These are phyloP conservation scores for Monilinia polystroma DNA, from an alignment of 2,329 filamentous ascomycete genomes.

Conservation along the genomic window DNA sequence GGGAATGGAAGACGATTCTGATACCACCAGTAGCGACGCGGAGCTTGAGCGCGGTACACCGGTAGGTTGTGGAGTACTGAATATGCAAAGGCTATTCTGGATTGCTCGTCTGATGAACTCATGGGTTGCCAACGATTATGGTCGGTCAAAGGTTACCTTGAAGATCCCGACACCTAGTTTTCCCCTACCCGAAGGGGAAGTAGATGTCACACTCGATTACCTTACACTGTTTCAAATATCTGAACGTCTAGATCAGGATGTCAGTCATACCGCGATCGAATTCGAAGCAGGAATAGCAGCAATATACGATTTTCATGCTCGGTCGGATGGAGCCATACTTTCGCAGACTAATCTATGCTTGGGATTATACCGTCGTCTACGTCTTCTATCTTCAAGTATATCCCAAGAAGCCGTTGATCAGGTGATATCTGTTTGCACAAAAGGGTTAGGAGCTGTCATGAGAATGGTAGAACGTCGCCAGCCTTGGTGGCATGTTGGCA, in stretches of 20 bases:
- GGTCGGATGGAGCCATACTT: constrained; percentile 16
- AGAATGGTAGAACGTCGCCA: constrained; percentile 25
- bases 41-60: constrained; percentile 1
- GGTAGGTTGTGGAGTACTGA: constrained; percentile 15
- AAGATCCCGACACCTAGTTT: constrained; percentile 15
- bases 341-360: constrained; percentile 16
- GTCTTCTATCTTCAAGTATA: constrained; percentile 11
- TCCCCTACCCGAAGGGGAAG: not conserved
- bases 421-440: constrained; percentile 2
- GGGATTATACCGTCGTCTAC: constrained; percentile 18
- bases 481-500: constrained; percentile 33
- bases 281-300: constrained; percentile 18
- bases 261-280: not conserved
- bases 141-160: constrained; percentile 16
- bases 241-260: constrained; percentile 17
- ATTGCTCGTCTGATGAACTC: constrained; percentile 17
- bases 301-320: not conserved
- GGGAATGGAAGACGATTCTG: constrained; percentile 25
- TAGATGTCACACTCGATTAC: constrained; percentile 17
- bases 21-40: not conserved
- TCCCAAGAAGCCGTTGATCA: constrained; percentile 11
- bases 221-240: constrained; percentile 16
- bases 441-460: constrained; percentile 26
- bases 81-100: constrained; percentile 15
- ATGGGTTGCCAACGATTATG: constrained; percentile 21